Evolutionary conservation across 2,329 filamentous ascomycete species (phyloP), one percentile per base, ranked within the genome.

Genomic region (Colletotrichum euphorbiae): DNA sequence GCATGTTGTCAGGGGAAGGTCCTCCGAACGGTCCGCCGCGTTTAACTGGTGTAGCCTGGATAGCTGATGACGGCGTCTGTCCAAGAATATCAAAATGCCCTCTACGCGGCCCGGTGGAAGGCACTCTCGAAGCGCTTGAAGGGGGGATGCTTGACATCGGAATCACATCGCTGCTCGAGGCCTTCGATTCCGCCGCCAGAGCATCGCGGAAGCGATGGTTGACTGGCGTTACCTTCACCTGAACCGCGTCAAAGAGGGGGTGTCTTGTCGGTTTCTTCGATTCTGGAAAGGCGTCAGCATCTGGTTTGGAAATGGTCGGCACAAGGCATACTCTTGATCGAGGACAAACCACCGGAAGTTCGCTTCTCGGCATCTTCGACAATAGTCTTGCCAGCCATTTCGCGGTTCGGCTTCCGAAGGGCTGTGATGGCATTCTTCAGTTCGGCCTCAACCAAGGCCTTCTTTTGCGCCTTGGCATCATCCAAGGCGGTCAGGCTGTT

Each of bases 371-470:
- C 85, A 28, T 88, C 90, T 71, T 93, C 91, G 3, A 86, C 88
- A 64, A 92, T 83, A 42, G 88, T 85, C 73, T 89, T 90, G 36
- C 89, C 89, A 12, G 90, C 91, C 45, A 91, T 83, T 21, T 88
- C 85, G 51, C 93, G 87, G 73, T 95, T 94, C 1, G 93, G 93
- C 77, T 90, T 93, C 76, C 91, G 90, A 46, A 95, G 77, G 9
- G 89, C 86, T 6, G 87, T 87, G 56, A 96, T 94, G 8, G 93
- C 93, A 67, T 93, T 87, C 71, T 89, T 87, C 38, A 95, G 79
- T 74, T 94, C 90, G 31, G 89, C 87, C 54, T 93, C 89, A 2
- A 93, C 84, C 21, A 86, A 79, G 3, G 89, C 90, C 74, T 91
- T 90, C 76, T 88, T 91, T 73, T 82, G 88, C 36, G 87, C 83